Conservation (phyloP, 768 basidiomycete species). For the Pleurotus cornucopiae region DNA sequence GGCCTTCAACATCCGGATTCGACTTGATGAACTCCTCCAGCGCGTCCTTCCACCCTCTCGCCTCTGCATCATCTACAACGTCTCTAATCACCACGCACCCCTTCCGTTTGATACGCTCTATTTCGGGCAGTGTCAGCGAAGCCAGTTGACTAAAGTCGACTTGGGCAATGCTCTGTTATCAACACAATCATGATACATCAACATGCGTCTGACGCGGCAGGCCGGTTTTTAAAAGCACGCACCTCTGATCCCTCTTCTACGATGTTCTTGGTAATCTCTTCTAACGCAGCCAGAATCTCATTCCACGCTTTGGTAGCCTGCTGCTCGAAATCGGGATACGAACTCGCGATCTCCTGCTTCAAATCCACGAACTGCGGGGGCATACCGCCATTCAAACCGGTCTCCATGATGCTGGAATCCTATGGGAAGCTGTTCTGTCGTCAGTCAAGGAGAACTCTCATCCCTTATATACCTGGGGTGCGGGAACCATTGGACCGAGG, state of each 20-base stretch:
- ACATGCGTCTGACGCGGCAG: neutral
- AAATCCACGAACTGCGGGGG: conserved; percentile 54
- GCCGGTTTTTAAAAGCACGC: conserved; percentile 13
- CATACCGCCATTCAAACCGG: conserved; percentile 12
- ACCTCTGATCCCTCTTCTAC: conserved; percentile 46
- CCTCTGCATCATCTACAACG: conserved; percentile 44
- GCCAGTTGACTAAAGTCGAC: conserved; percentile 44
- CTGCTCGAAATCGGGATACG: conserved; percentile 47
- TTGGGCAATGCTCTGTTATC: conserved; percentile 38
- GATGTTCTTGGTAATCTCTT: conserved; percentile 39
- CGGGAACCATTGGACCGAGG: neutral
- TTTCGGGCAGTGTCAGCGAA: conserved; percentile 30
- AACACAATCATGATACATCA: neutral
- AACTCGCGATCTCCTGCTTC: conserved; percentile 51
- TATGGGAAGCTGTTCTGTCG: neutral
- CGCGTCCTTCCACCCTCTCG: conserved; percentile 42
- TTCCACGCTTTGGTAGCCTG: conserved; percentile 52
- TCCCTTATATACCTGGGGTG: neutral
- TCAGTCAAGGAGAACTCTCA: too few relatives aligned
- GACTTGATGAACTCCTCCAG: conserved; percentile 44
- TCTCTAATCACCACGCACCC: conserved; percentile 49
- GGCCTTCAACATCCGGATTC: conserved; percentile 43
- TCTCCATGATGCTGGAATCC: neutral
- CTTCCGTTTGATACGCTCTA: conserved; percentile 39
- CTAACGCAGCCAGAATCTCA: conserved; percentile 51